phyloP scores from a whole-genome alignment of 108 stramenopile genomes.

The Fragilaria crotonensis region DNA sequence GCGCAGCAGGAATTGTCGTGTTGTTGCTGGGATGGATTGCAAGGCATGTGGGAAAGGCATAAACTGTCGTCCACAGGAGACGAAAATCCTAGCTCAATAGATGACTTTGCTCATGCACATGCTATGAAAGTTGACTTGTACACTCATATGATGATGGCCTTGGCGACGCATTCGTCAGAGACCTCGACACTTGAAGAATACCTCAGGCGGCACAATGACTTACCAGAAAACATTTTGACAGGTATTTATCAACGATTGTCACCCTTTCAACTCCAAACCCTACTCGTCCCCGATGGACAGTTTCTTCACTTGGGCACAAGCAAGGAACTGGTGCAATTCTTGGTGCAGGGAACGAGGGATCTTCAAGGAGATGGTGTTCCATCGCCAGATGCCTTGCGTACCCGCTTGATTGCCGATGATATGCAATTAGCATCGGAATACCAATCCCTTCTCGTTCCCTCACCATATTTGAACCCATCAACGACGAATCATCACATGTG shows the following conservation, averaged over 20 bases:
- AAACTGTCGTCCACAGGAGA: constrained; percentile 4
- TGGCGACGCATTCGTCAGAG: neutral
- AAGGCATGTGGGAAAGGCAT: neutral
- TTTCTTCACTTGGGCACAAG: constrained; percentile 78
- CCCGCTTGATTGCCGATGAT: neutral
- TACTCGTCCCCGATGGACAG: constrained; percentile 36
- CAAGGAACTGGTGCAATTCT: constrained; percentile 55
- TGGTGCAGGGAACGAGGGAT: constrained; percentile 23
- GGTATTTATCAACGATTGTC: constrained; percentile 27
- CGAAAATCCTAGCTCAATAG: neutral
- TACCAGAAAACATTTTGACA: constrained; percentile 1
- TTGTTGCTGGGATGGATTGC: constrained; percentile 22
- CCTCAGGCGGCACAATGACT: neutral
- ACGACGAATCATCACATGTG: neutral
- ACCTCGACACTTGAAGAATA: neutral
- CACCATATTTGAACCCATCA: neutral
- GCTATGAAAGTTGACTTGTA: constrained; percentile 46
- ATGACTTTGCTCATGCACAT: constrained; percentile 26
- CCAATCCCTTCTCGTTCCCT: neutral
- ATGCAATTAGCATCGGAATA: neutral
- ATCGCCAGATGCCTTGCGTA: neutral
- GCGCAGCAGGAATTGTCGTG: constrained; percentile 21
- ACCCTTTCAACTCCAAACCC: constrained; percentile 24
- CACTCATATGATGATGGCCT: constrained; percentile 50
- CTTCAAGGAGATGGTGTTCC: neutral